Evolutionary conservation across 305 asterid genomes (phyloP).

Genomic region (Caryopteris hybrid): DNA sequence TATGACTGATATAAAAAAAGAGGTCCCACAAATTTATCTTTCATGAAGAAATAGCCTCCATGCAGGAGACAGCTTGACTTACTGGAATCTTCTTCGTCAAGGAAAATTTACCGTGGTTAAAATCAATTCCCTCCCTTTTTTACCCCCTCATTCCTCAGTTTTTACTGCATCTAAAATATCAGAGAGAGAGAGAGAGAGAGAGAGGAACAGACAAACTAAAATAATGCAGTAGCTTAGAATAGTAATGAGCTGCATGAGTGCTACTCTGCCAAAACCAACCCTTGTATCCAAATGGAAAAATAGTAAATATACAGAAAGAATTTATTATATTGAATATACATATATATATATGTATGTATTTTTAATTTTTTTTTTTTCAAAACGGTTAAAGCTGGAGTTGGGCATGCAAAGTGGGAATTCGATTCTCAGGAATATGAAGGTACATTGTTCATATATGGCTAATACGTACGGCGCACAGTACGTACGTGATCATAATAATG

Average conservation of each 20-base stretch:
- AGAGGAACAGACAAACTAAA: constrained; percentile 39
- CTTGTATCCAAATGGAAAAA: constrained; percentile 37
- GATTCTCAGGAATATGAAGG: constrained; percentile 21
- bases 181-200: constrained; percentile 6
- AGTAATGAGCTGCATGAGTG: constrained; percentile 47
- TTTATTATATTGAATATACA: background rate
- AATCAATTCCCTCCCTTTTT: background rate
- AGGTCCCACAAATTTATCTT: constrained; percentile 27
- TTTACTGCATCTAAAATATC: constrained; percentile 33
- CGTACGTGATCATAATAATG: background rate
- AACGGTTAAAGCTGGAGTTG: constrained; percentile 29
- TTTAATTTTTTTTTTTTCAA: background rate
- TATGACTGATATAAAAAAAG: background rate
- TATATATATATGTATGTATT: too few species aligned
- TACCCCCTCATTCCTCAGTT: background rate
- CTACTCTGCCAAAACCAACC: constrained; percentile 39
- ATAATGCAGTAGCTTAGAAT: constrained; percentile 46
- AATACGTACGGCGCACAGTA: constrained; percentile 2
- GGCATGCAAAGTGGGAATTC: constrained; percentile 38
- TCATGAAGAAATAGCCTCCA: constrained; percentile 39
- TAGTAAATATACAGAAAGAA: constrained; percentile 9
- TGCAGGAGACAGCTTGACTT: constrained; percentile 63
- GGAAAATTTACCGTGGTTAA: constrained; percentile 1
- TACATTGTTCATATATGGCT: constrained; percentile 33
- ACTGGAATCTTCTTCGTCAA: constrained; percentile 23